A percentile compares a stretch with the other conserved stretches of the same genome.
phyloP scores from a whole-genome alignment of 1,139 yeast genomes.

The Debaryomyces subglobosus region DNA sequence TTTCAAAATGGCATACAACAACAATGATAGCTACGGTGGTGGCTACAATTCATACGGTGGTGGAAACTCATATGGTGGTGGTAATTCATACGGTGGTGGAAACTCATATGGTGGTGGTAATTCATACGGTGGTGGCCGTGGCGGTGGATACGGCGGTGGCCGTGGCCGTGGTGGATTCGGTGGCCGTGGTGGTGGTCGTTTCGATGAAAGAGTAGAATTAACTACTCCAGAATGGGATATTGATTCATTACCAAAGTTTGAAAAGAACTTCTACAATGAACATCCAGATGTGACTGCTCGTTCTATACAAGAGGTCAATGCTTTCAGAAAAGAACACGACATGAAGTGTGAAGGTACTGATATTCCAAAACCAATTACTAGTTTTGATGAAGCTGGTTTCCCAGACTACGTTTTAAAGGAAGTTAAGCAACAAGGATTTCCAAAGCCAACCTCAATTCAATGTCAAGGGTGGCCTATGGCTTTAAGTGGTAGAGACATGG shows the following conservation, averaged over 20 bases:
- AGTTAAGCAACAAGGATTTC: constrained; percentile 91
- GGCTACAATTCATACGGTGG: constrained; percentile 14
- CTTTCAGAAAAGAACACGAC: constrained; percentile 79
- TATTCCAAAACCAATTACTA: constrained; percentile 92
- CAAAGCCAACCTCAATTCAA: constrained; percentile 92
- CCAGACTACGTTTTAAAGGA: constrained; percentile 90
- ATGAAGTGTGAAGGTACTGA: constrained; percentile 85
- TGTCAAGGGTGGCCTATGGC: constrained; percentile 99
- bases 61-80: constrained; percentile 30
- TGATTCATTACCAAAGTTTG: constrained; percentile 80
- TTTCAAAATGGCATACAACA: constrained; percentile 28
- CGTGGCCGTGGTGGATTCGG: constrained; percentile 30
- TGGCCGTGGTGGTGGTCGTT: constrained; percentile 36
- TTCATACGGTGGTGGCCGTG: constrained; percentile 26
- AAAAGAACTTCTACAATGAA: constrained; percentile 92
- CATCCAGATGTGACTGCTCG: constrained; percentile 77
- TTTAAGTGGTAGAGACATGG: constrained; percentile 96
- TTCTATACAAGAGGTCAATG: constrained; percentile 67
- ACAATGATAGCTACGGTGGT: constrained; percentile 18
- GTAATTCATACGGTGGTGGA: constrained; percentile 18
- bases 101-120: constrained; percentile 33
- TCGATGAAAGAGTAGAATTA: constrained; percentile 56
- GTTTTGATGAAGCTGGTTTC: constrained; percentile 95
- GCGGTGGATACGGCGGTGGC: constrained; percentile 30
- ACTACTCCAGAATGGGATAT: constrained; percentile 79